A percentile compares a stretch with the other conserved stretches of the same genome.
These are phyloP conservation scores for Ustilago trichophora DNA, from an alignment of 1,284 basidiomycete species.

Conservation along the genomic window DNA sequence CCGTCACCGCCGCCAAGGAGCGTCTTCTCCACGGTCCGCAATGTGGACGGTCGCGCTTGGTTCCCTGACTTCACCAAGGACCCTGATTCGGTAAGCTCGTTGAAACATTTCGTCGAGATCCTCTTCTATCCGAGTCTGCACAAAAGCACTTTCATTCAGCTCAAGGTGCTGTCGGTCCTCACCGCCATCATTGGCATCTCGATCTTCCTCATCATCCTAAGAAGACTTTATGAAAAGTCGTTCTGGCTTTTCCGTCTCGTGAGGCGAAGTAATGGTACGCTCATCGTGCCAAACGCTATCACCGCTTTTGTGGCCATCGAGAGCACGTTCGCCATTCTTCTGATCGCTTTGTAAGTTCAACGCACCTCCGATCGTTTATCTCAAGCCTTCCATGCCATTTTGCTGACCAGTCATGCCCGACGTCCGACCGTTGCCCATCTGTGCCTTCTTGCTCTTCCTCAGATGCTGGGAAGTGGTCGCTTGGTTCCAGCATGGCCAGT, in stretches of 20 bases:
- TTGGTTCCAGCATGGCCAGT: slow-evolving; percentile 20
- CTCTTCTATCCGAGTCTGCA: slow-evolving; percentile 20
- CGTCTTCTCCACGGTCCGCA: slow-evolving; percentile 18
- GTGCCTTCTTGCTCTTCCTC: too few relatives aligned
- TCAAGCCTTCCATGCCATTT: too few relatives aligned
- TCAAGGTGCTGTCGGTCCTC: slow-evolving; percentile 29
- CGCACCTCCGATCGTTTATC: neutral
- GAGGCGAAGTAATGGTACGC: slow-evolving; percentile 22
- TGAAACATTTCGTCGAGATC: slow-evolving; percentile 14
- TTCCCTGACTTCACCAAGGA: slow-evolving; percentile 30
- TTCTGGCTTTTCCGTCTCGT: slow-evolving; percentile 39
- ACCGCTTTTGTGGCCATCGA: slow-evolving; percentile 25
- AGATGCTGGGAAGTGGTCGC: slow-evolving; percentile 28
- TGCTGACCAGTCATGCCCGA: too few relatives aligned
- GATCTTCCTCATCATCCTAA: slow-evolving; percentile 31
- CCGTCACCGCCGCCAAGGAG: slow-evolving; percentile 17
- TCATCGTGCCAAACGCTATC: slow-evolving; percentile 40
- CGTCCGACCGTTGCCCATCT: too few relatives aligned
- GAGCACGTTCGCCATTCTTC: slow-evolving; percentile 17
- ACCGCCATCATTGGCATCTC: slow-evolving; percentile 22
- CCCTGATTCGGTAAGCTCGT: slow-evolving; percentile 8
- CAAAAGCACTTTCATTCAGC: slow-evolving; percentile 22
- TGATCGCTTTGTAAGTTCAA: slow-evolving; percentile 30
- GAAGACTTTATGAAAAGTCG: slow-evolving; percentile 21
- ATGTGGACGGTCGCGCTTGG: slow-evolving; percentile 20